These are phyloP conservation scores for Fusarium beomiforme DNA, from an alignment of 2,329 filamentous ascomycete genomes.

Conservation along the genomic window DNA sequence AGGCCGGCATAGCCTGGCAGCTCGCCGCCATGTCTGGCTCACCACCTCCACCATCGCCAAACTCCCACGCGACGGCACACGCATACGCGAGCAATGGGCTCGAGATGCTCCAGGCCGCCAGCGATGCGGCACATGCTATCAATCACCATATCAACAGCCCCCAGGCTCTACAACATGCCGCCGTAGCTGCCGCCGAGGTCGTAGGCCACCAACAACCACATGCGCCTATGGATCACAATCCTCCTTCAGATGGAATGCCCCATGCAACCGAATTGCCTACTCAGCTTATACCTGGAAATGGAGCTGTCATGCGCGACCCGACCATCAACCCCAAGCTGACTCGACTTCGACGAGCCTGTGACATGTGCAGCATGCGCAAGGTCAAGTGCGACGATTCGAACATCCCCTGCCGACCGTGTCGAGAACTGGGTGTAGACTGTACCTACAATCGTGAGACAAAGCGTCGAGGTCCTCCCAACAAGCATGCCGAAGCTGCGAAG, in stretches of 20 bases:
- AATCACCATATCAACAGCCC: conserved; percentile 46
- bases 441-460: conserved; percentile 68
- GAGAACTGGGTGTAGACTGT: conserved; percentile 66
- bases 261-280: conserved; percentile 35
- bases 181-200: conserved; percentile 48
- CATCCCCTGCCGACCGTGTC: conserved; percentile 66
- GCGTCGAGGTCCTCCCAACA: conserved; percentile 67
- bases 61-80: conserved; percentile 50
- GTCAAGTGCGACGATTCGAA: conserved; percentile 69
- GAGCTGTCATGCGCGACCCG: conserved; percentile 50
- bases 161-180: conserved; percentile 53
- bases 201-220: conserved; percentile 34
- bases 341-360: conserved; percentile 66
- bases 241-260: conserved; percentile 26
- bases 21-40: conserved; percentile 40
- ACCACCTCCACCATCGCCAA: conserved; percentile 41
- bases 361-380: conserved; percentile 70
- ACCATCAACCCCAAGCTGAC: conserved; percentile 62
- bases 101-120: conserved; percentile 57
- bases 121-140: conserved; percentile 54
- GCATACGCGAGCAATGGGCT: conserved; percentile 58
- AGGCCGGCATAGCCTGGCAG: conserved; percentile 28
- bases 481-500: conserved; percentile 65
- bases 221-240: conserved; percentile 24
- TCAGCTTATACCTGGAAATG: conserved; percentile 39